phyloP scores from a whole-genome alignment of 1,284 basidiomycete species.

The Rhodotorula sp. region DNA sequence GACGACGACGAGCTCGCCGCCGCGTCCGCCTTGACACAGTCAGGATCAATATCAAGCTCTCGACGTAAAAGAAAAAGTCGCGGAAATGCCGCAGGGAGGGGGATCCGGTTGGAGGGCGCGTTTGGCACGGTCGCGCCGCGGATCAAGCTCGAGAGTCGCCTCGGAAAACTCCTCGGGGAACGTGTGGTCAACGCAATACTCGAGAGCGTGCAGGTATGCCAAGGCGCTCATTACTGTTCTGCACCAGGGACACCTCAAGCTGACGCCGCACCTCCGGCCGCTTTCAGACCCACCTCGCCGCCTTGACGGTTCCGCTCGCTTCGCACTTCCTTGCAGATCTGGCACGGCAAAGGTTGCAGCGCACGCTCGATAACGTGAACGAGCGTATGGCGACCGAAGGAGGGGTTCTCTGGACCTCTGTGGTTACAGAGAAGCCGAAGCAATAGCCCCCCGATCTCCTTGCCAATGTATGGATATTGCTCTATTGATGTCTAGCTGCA shows the following conservation, averaged over 20 bases:
- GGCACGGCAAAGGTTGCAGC: slow-evolving; percentile 18
- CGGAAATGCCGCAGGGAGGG: background rate
- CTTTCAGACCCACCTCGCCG: slow-evolving; percentile 27
- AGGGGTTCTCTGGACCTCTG: slow-evolving; percentile 17
- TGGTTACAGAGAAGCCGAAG: background rate
- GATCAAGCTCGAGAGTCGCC: slow-evolving; percentile 19
- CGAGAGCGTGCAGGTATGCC: slow-evolving; percentile 17
- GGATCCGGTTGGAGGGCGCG: slow-evolving; percentile 15
- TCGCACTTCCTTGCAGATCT: slow-evolving; percentile 30
- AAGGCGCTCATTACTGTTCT: background rate
- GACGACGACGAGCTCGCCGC: background rate
- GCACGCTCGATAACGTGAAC: slow-evolving; percentile 26
- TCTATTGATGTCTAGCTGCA: background rate
- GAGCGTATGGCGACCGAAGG: slow-evolving; percentile 24
- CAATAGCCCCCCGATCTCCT: background rate
- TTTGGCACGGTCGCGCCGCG: slow-evolving; percentile 26
- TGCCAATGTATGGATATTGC: background rate
- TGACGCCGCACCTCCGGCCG: background rate
- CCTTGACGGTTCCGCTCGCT: slow-evolving; percentile 20
- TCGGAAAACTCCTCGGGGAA: slow-evolving; percentile 20
- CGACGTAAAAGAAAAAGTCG: background rate
- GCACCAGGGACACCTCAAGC: too few species aligned
- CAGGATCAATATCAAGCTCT: background rate
- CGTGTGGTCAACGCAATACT: slow-evolving; percentile 28
- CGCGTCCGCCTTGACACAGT: background rate